A percentile compares a stretch with the other conserved stretches of the same genome.
phyloP scores from a whole-genome alignment of 805 yeast genomes.

The Kodamaea sagamina region DNA sequence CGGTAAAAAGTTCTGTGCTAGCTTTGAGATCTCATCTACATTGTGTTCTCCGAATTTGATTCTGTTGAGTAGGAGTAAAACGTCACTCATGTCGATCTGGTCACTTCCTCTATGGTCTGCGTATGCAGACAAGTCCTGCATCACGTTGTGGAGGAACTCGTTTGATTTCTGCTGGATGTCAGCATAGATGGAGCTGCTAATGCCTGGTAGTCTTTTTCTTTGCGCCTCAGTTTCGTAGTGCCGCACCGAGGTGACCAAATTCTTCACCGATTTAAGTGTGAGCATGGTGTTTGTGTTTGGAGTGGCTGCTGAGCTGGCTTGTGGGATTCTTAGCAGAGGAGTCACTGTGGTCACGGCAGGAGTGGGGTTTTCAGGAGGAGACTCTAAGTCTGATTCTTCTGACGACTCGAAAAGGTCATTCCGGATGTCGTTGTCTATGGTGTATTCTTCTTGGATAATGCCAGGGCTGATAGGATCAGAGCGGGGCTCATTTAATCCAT shows the following conservation, averaged over 20 bases:
- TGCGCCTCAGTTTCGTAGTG: slow-evolving; percentile 3
- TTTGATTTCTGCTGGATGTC: slow-evolving; percentile 32
- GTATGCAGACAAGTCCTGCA: slow-evolving; percentile 37
- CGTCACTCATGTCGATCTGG: slow-evolving; percentile 35
- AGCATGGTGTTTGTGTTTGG: slow-evolving; percentile 5
- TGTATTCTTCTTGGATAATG: slow-evolving; percentile 19
- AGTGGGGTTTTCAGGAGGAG: slow-evolving; percentile 1
- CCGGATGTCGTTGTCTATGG: slow-evolving; percentile 11
- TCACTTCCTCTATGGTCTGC: slow-evolving; percentile 33
- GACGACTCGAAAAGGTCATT: slow-evolving; percentile 12
- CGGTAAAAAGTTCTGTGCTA: slow-evolving; percentile 41
- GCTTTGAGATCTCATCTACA: slow-evolving; percentile 25
- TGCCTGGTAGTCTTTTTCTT: slow-evolving; percentile 2
- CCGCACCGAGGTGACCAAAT: slow-evolving; percentile 17
- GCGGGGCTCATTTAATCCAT: neutral
- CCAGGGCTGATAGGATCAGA: slow-evolving; percentile 8
- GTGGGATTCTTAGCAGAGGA: slow-evolving; percentile 5
- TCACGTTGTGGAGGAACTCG: slow-evolving; percentile 31
- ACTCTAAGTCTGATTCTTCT: slow-evolving; percentile 4
- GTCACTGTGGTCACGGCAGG: neutral
- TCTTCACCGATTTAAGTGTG: slow-evolving; percentile 20
- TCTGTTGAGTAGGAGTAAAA: slow-evolving; percentile 35
- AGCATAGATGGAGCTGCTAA: slow-evolving; percentile 13
- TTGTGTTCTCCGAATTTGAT: slow-evolving; percentile 25
- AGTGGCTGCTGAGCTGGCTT: neutral